A percentile compares a stretch with the other conserved stretches of the same genome.
Evolutionary conservation across 1,139 yeast species (phyloP).

Genomic region (Debaryomyces sp.): DNA sequence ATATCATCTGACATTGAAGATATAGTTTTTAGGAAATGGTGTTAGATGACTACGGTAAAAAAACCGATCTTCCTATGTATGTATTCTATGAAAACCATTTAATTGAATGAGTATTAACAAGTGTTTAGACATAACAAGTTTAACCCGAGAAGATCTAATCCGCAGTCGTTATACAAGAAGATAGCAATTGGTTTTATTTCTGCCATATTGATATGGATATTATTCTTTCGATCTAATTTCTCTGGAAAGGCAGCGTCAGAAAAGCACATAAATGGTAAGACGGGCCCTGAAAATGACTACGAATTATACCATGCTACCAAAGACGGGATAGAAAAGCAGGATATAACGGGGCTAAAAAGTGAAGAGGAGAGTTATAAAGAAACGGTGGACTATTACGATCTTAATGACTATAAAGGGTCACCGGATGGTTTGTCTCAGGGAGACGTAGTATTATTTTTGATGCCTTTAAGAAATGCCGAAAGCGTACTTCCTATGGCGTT

Average conservation of each 20-base stretch:
- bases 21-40: constrained; percentile 22
- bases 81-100: constrained; percentile 16
- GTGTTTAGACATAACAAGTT: constrained; percentile 12
- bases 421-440: constrained; percentile 55
- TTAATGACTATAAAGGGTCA: constrained; percentile 58
- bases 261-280: constrained; percentile 11
- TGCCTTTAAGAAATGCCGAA: constrained; percentile 85
- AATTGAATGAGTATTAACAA: constrained; percentile 10
- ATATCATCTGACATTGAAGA: not conserved
- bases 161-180: constrained; percentile 7
- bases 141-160: constrained; percentile 11
- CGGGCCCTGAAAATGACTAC: constrained; percentile 14
- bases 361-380: constrained; percentile 27
- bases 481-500: constrained; percentile 80
- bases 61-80: constrained; percentile 51
- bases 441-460: constrained; percentile 68
- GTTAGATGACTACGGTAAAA: constrained; percentile 40
- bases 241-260: not conserved
- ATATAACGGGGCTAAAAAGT: constrained; percentile 4
- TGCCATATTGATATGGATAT: constrained; percentile 10
- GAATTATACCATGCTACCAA: constrained; percentile 41
- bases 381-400: constrained; percentile 62
- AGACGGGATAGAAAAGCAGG: constrained; percentile 31
- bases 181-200: constrained; percentile 9
- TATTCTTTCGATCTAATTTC: constrained; percentile 9